Evolutionary conservation across 2,329 filamentous ascomycete species (phyloP), one percentile per base, ranked within the genome.

Genomic region (Aspergillus persii): DNA sequence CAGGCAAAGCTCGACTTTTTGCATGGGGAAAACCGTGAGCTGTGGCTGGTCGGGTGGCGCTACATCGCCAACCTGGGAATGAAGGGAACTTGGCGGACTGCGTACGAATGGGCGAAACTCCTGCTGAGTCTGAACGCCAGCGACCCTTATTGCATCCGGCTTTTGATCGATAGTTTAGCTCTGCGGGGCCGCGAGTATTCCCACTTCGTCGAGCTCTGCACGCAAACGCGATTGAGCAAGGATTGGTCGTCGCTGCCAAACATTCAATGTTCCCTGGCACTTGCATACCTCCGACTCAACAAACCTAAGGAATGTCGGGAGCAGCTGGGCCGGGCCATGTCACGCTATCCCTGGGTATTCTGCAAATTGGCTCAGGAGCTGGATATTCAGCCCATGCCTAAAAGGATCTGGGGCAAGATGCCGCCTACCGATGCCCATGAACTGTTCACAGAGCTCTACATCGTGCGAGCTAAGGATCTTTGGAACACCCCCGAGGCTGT

Each of bases 71-170:
- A 91, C 65, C 81, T 99, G 26, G 84, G 92, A 15, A 88, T 92
- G 77, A 94, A 96, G 67, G 92, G 93, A n/a, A 97, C 94, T 1
- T 96, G 92, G 81, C 85, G 92, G 50, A 98, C 95, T 0, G 92
- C 92, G 0, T 86, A 96, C 51, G 95, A 98, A 75, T 99, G 95
- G 93, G 85, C 91, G 6, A 96, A 95, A 76, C 78, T 98, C 5
- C 80, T 97, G 8, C 82, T 96, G 31, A 85, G 88, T 59, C 77
- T 98, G 59, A 86, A 92, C 65, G 86, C 87, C 3, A 79, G 81
- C 3, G 95, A 99, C 71, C 92, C 92, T 0, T 97, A 96, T 69
- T 90, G 86, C 50, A 85, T 96, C 69, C 83, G 88, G 61, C 84
- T 96, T 57, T 84, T 92, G 63, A 85, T 96, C 52, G 94, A 97